Evolutionary conservation across 1,284 basidiomycete genomes (phyloP).

Genomic region (Puccinia polysora): DNA sequence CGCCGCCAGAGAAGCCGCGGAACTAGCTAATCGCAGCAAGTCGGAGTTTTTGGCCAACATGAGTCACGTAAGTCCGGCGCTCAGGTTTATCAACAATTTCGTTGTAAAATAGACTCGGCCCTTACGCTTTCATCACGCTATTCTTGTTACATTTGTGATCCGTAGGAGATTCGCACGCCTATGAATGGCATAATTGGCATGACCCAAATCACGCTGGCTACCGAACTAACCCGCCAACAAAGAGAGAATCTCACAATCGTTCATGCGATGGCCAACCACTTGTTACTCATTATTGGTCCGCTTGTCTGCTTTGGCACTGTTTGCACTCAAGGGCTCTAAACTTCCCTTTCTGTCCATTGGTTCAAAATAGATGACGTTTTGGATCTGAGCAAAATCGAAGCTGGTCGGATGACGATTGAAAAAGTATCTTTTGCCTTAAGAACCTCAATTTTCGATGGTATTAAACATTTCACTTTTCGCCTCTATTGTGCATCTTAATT

Average conservation of each 20-base stretch:
- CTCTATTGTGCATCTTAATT: not conserved
- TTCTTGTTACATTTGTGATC: slow-evolving; percentile 63
- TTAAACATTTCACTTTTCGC: not conserved
- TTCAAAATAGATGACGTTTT: slow-evolving; percentile 32
- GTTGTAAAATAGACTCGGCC: not conserved
- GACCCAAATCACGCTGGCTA: slow-evolving; percentile 38
- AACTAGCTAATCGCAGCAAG: slow-evolving; percentile 37
- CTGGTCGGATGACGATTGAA: slow-evolving; percentile 97
- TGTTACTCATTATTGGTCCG: slow-evolving; percentile 37
- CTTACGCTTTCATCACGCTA: not conserved
- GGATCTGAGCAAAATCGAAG: slow-evolving; percentile 44
- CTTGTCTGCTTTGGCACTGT: too few species aligned
- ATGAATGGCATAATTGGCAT: slow-evolving; percentile 43
- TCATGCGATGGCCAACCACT: slow-evolving; percentile 27
- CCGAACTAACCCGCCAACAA: slow-evolving; percentile 39
- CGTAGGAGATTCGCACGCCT: slow-evolving; percentile 57
- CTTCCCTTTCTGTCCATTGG: not conserved
- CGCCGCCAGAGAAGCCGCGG: slow-evolving; percentile 43
- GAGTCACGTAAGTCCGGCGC: slow-evolving; percentile 32
- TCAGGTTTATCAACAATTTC: not conserved
- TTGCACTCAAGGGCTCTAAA: too few species aligned
- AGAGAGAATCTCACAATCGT: slow-evolving; percentile 43
- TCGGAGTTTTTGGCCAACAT: slow-evolving; percentile 43
- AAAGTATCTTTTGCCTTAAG: slow-evolving; percentile 96
- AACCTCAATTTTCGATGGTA: slow-evolving; percentile 78